Percentiles rank a stretch among this genome's conserved stretches.
Evolutionary conservation across 257 asterid genomes (phyloP).

Genomic region (Gentiana dahurica): DNA sequence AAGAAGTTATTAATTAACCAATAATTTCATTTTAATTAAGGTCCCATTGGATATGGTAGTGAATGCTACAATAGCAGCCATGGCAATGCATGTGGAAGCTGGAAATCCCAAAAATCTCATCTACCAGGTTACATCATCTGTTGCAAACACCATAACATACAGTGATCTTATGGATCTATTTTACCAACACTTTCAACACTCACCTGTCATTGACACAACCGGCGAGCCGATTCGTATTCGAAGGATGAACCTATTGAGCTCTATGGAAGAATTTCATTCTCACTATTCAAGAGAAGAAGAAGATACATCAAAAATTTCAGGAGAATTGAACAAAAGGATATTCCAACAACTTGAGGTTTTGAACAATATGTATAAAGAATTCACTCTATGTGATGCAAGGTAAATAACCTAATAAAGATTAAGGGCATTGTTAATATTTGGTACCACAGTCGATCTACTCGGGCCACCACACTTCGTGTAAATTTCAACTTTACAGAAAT

Average conservation of each 20-base stretch:
- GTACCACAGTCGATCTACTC: too few species aligned
- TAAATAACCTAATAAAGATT: constrained; percentile 7
- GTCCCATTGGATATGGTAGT: too few species aligned
- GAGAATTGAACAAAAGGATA: constrained; percentile 39
- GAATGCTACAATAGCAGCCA: too few species aligned
- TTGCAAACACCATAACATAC: constrained; percentile 65
- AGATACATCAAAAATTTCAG: background rate
- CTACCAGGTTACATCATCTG: constrained; percentile 80
- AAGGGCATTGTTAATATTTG: too few species aligned
- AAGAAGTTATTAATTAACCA: too few species aligned
- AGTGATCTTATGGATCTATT: constrained; percentile 57
- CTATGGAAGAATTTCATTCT: constrained; percentile 78
- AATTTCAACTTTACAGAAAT: too few species aligned
- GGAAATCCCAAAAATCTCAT: constrained; percentile 35
- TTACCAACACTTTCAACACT: constrained; percentile 54
- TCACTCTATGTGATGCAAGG: constrained; percentile 94
- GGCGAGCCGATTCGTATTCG: constrained; percentile 69
- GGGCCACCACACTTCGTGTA: too few species aligned
- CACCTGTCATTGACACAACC: constrained; percentile 55
- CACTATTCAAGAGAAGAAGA: constrained; percentile 50
- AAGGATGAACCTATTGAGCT: constrained; percentile 62
- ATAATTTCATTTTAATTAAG: too few species aligned
- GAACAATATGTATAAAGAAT: constrained; percentile 72
- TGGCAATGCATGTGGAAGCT: too few species aligned
- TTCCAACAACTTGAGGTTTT: constrained; percentile 53